Conservation (phyloP, 805 yeast species). For the Lachancea sp. region DNA sequence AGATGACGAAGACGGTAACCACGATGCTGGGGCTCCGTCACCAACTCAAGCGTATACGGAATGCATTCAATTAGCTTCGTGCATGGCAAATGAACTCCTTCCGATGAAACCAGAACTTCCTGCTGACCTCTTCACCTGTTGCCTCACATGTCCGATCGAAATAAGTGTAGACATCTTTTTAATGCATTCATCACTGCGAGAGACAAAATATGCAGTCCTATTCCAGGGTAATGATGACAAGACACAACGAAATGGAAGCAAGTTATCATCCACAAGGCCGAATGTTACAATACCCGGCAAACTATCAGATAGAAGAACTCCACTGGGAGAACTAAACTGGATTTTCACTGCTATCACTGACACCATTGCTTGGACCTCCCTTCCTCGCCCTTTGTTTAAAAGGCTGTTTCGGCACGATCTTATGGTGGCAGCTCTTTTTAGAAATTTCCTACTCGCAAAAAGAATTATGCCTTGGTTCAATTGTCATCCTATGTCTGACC, state of each 20-base stretch:
- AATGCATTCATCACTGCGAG: conserved; percentile 66
- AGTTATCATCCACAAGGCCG: conserved; percentile 16
- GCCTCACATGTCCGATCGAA: conserved; percentile 92
- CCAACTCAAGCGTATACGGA: conserved; percentile 56
- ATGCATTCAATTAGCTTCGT: conserved; percentile 90
- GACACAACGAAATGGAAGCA: conserved; percentile 19
- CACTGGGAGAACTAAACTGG: conserved; percentile 94
- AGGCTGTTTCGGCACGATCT: conserved; percentile 88
- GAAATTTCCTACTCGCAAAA: conserved; percentile 87
- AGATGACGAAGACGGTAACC: conserved; percentile 63
- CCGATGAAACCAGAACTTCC: conserved; percentile 95
- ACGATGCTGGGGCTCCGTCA: conserved; percentile 38
- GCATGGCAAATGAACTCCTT: conserved; percentile 73
- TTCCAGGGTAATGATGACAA: conserved; percentile 33
- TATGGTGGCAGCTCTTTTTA: conserved; percentile 92
- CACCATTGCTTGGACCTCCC: conserved; percentile 93
- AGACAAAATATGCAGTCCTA: conserved; percentile 36
- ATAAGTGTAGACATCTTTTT: conserved; percentile 89
- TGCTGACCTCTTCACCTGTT: conserved; percentile 92
- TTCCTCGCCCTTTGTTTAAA: conserved; percentile 83
- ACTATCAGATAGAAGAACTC: conserved; percentile 87
- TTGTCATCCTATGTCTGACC: conserved; percentile 92
- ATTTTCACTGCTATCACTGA: conserved; percentile 97
- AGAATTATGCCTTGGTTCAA: conserved; percentile 89
- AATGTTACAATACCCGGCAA: conserved; percentile 78